A percentile compares a stretch with the other conserved stretches of the same genome.
These are phyloP conservation scores for Sporothrix humicola DNA, from an alignment of 2,329 filamentous ascomycete species.

Conservation along the genomic window DNA sequence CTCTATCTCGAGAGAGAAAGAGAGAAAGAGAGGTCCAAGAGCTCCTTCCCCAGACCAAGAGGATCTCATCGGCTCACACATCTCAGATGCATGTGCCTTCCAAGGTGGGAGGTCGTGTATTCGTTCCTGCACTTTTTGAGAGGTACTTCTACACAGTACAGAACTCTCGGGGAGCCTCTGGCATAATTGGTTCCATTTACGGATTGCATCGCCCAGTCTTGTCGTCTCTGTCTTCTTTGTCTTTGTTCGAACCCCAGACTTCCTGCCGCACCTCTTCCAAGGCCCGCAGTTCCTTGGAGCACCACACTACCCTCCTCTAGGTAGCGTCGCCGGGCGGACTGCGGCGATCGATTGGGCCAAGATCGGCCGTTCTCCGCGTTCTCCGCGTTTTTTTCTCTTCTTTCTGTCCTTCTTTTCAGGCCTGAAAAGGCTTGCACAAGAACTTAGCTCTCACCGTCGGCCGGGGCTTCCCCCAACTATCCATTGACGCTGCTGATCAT, in stretches of 20 bases:
- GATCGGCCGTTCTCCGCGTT: slow-evolving; percentile 18
- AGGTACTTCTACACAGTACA: background rate
- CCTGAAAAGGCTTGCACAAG: background rate
- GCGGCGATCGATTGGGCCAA: slow-evolving; percentile 17
- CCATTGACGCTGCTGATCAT: slow-evolving; percentile 23
- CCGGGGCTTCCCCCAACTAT: background rate
- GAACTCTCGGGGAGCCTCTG: background rate
- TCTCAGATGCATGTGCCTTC: too few relatives aligned
- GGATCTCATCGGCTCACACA: too few relatives aligned
- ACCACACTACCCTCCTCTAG: background rate
- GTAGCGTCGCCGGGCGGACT: slow-evolving; percentile 27
- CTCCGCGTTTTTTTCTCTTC: slow-evolving; percentile 12
- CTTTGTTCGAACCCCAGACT: background rate
- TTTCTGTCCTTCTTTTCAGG: background rate
- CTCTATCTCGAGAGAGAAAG: background rate
- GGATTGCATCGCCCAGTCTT: background rate
- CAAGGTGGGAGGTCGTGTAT: background rate
- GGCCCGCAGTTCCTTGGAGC: background rate
- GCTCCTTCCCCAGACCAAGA: slow-evolving; percentile 1
- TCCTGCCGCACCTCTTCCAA: background rate
- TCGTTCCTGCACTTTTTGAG: background rate
- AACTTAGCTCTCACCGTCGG: background rate
- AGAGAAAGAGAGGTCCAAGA: background rate
- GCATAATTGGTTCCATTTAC: background rate
- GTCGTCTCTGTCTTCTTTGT: background rate